Conservation (phyloP, 192 early-diverging fungal species). For the Coemansia sp. region DNA sequence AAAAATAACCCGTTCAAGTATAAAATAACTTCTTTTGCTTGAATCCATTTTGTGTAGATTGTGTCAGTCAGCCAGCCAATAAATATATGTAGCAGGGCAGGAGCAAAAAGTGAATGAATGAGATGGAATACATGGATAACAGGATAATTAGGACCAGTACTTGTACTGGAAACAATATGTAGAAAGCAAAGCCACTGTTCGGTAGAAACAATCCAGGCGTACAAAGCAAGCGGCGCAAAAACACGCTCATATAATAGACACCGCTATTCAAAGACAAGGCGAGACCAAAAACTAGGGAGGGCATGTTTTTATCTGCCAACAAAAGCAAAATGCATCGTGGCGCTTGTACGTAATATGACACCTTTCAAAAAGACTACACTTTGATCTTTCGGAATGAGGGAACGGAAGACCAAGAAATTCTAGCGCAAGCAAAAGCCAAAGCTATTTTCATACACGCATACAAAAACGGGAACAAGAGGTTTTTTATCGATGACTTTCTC, state of each 20-base stretch:
- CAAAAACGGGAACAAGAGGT: background rate
- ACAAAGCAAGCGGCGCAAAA: background rate
- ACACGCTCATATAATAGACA: background rate
- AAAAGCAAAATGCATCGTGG: background rate
- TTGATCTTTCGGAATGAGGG: too few species aligned
- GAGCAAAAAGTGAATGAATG: background rate
- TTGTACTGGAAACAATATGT: conserved; percentile 5
- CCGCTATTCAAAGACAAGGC: background rate
- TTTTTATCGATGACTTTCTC: background rate
- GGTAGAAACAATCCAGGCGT: conserved; percentile 6
- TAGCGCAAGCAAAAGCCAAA: background rate
- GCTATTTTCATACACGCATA: background rate
- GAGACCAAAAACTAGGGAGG: conserved; percentile 2
- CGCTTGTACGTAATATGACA: background rate
- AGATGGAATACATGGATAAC: conserved; percentile 1
- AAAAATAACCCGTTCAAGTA: background rate
- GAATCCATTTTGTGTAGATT: background rate
- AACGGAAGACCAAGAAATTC: too few species aligned
- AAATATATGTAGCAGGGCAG: background rate
- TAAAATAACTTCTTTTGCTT: background rate
- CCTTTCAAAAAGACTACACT: background rate
- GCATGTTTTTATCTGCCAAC: background rate
- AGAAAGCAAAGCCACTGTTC: conserved; percentile 7
- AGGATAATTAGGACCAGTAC: conserved; percentile 3
- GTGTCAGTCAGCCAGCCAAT: background rate